Conservation (phyloP, 2,329 filamentous ascomycete genomes). For the Conoideocrella luteorostrata region DNA sequence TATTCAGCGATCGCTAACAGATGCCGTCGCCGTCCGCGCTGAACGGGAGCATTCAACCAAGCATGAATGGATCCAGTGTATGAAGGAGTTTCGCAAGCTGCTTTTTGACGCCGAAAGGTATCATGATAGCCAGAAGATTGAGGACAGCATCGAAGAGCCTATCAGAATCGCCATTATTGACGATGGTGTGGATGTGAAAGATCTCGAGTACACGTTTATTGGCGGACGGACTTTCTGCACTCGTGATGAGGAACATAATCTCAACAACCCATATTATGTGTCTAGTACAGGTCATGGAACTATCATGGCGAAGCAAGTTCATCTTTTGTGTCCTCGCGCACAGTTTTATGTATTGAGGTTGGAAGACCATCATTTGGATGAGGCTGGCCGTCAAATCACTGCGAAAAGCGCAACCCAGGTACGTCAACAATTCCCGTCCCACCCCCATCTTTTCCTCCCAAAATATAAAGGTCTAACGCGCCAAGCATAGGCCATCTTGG, state of each 20-base stretch:
- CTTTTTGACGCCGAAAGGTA: no score
- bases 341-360: conserved; percentile 16
- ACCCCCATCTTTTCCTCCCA: background rate
- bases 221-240: conserved; percentile 21
- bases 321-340: conserved; percentile 17
- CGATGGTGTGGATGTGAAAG: conserved; percentile 28
- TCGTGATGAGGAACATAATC: conserved; percentile 13
- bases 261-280: conserved; percentile 20
- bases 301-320: conserved; percentile 21
- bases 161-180: conserved; percentile 33
- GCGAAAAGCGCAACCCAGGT: conserved; percentile 21
- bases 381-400: conserved; percentile 5
- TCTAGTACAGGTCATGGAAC: conserved; percentile 21
- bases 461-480: no score
- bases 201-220: conserved; percentile 19
- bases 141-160: no score
- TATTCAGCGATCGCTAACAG: no score
- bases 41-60: no score
- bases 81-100: no score
- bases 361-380: conserved; percentile 9
- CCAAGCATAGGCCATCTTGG: conserved; percentile 21
- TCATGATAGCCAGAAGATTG: no score
- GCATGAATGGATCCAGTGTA: no score
- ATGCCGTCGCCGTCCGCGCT: no score
- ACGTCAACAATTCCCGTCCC: background rate